Base-by-base conservation (phyloP, 257 asterid genomes). In the Salvia splendens region DNA sequence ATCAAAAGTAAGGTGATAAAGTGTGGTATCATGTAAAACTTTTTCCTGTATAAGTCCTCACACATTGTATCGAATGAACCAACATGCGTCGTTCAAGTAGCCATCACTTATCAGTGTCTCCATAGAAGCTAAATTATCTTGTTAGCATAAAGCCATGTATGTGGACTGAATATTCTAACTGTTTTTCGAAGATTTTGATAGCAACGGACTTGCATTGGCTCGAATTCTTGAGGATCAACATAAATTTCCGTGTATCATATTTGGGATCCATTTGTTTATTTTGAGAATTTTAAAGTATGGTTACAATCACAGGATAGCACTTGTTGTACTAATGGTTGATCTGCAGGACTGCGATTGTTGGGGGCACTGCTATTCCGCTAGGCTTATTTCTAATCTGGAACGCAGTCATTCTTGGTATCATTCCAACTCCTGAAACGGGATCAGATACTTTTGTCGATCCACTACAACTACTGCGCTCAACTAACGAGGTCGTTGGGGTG, bases 331-430 rank as follows among this genome's bases (percentile, higher is more conserved):
- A 38, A 24, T 24, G 53, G 68, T 71, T 76, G 70, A 46, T 80
- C 53, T 75, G 71, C 81, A 87, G 98, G 93, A 87, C 85, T 32
- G 95, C 97, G 60, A 86, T 92, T 47, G 83, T 89, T 79, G 70
- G 81, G 3, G 98, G 98, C 67, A 86, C 93, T 45, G 89, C 88
- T 63, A 89, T 89, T 77, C 98, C 98, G 5, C 95, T 92, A 20
- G 83, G 77, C 64, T 80, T 92, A 1, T 92, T 92, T 78, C 93
- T 92, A 63, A 84, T 89, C 49, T 92, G 98, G 98, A 79, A 92
- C 35, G 98, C 87, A 3, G 98, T 89, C 49, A 87, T 92, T 73
- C 96, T 92, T 62, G 98, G 98, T 64, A 84, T 88, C 68, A 77
- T 87, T 28, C 14, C 83, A 36, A 30, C 79, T 70, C 72, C 84